Evolutionary conservation across 2,329 filamentous ascomycete species (phyloP), one percentile per base, ranked within the genome.

Genomic region (Colletotrichum sp.): DNA sequence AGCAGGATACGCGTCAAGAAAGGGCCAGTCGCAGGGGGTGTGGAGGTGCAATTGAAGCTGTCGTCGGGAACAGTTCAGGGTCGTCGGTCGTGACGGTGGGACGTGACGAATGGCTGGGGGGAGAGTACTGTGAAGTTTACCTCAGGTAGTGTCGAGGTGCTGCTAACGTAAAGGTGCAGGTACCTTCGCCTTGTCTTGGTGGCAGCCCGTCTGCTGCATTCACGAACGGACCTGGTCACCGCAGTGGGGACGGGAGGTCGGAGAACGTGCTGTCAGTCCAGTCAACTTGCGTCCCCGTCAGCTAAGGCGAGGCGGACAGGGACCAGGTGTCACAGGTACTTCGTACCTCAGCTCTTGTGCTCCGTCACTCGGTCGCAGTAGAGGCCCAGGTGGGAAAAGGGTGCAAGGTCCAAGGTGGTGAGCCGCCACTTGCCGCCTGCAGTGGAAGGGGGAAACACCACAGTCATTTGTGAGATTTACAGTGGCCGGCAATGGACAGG

Each of bases 1-100:
- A 21, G 38, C 7, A 34, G 26, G n/a, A n/a, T 13, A 52, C 10
- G 38, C 24, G 26, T 24, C 69, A 34, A 28, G 32, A 38, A 24
- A 32, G 26, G 52, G 5, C 16, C 24, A n/a, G 26, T 65, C n/a
- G 58, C 9, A 48, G 48, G 30, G 61, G 32, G 52, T 32, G 9
- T 8, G 36, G 21, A 24, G 26, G 28, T 34, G 62, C 73, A 67
- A 67, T 72, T 75, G 73, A 75, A 61, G 62, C 69, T 56, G 69
- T 32, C 21, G 43, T 43, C n/a, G 62, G 61, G 16, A 13, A 16
- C 30, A 43, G 48, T 43, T 64, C 55, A 62, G 38, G 36, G 52
- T 71, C 55, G 60, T 52, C 30, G 52, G 38, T 43, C 24, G 68
- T 34, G 58, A 52, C 43, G n/a, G 43, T 36, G n/a, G 56, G 28